Conservation (phyloP, 1,284 basidiomycete species). For the Ceratobasidium sp. region DNA sequence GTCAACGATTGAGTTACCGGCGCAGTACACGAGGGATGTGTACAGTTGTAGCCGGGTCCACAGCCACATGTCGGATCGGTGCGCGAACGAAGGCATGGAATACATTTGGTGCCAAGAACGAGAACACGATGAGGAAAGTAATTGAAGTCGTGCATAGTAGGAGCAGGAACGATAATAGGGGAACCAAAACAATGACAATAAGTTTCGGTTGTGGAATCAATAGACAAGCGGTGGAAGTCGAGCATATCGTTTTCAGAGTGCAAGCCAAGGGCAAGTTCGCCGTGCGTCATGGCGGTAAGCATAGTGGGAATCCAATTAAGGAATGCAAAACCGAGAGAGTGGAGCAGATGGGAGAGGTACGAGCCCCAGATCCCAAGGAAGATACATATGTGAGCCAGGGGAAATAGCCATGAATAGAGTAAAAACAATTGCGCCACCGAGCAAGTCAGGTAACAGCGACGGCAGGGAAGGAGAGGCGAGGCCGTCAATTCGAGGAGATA, state of each 20-base stretch:
- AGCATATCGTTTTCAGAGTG: background rate
- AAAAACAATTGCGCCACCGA: too few relatives aligned
- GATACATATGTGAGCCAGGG: too few relatives aligned
- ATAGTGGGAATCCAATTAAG: too few relatives aligned
- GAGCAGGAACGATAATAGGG: conserved; percentile 6
- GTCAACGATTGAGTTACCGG: too few relatives aligned
- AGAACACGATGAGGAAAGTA: conserved; percentile 22
- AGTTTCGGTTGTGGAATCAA: background rate
- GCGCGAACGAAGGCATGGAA: background rate
- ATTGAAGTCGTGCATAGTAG: conserved; percentile 22
- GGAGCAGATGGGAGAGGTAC: too few relatives aligned
- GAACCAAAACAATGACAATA: conserved; percentile 21
- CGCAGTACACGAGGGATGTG: background rate
- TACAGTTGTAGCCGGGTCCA: background rate
- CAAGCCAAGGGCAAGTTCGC: conserved; percentile 12
- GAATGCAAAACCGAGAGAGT: too few relatives aligned
- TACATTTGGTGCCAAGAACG: conserved; percentile 21
- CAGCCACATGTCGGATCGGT: background rate
- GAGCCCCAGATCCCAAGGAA: too few relatives aligned
- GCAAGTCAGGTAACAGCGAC: too few relatives aligned
- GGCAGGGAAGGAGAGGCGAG: too few relatives aligned
- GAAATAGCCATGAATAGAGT: too few relatives aligned
- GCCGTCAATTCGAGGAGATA: too few relatives aligned
- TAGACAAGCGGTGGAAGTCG: background rate
- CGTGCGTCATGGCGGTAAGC: background rate